Base-by-base conservation (phyloP, 2,329 filamentous ascomycete genomes). In the Cercospora brassicicola region DNA sequence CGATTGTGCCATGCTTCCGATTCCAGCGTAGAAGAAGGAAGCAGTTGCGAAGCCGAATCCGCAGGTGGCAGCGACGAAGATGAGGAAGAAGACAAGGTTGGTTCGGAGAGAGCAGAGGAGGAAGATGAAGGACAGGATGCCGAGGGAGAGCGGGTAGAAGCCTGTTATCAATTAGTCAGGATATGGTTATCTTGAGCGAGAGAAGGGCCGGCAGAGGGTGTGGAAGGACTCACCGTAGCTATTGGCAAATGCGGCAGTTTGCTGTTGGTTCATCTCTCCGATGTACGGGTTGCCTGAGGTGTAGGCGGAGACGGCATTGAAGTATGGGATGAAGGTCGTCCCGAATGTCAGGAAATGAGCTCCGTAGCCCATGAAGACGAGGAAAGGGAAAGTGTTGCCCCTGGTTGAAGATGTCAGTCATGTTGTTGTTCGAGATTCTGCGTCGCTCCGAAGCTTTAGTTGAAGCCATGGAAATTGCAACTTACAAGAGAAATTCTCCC, bases 401-500 rank as follows among this genome's bases (percentile, higher is more conserved):
- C 28, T 33, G 10, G 4, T 7, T 8, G 2, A 42, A 42, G 36
- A 7, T n/a, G 36, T 42, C 36, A 42, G 36, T 42, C 36, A 42
- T 15, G 15, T 42, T 2, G 15, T 15, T 42, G 2, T n/a, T 39
- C 15, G 15, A 15, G 3, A 7, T 39, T 6, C 15, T n/a, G 36
- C 13, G 13, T 39, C 36, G 36, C 36, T 39, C 36, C 36, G 36
- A 39, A 8, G 13, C 13, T 7, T 42, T 42, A 2, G 36, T n/a
- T 8, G 8, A 5, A 15, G 6, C 15, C 36, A 42, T 15, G 36
- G n/a, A 7, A 42, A 42, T 7, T 42, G 36, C 36, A 42, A 59
- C 57, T 59, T 15, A 75, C 15, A 79, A 69, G 51, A 80, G 62
- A 61, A 79, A 79, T 61, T 79, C 77, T 31, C 78, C 74, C 13